phyloP scores from a whole-genome alignment of 2,329 filamentous ascomycete genomes.

The Pestalotiopsis sp. region DNA sequence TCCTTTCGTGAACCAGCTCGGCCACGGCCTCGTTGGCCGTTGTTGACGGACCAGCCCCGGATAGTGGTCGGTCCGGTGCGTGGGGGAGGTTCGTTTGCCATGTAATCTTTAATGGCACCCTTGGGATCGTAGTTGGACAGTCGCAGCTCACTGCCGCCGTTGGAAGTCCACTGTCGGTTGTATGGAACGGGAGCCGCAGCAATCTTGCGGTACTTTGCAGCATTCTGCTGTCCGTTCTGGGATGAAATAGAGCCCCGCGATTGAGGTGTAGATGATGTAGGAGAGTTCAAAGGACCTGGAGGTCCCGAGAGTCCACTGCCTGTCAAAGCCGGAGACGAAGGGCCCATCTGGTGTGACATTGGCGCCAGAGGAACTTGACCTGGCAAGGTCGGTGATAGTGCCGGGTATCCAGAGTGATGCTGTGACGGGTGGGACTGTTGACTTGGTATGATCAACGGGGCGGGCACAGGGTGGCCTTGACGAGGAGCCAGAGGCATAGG shows the following conservation, averaged over 20 bases:
- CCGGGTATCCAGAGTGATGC: constrained; percentile 22
- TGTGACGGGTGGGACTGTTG: constrained; percentile 22
- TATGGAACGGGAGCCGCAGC: constrained; percentile 60
- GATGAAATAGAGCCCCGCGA: constrained; percentile 6
- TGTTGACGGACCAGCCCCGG: constrained; percentile 58
- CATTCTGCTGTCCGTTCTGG: constrained; percentile 21
- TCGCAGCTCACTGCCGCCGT: constrained; percentile 53
- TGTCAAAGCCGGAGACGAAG: constrained; percentile 27
- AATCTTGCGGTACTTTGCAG: constrained; percentile 57
- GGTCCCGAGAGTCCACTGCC: constrained; percentile 16
- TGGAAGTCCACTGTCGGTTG: constrained; percentile 50
- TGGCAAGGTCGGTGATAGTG: constrained; percentile 28
- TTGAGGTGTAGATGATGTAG: neutral
- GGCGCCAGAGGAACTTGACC: constrained; percentile 27
- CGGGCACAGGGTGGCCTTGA: constrained; percentile 21
- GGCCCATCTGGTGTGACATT: constrained; percentile 28
- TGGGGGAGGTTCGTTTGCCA: constrained; percentile 57
- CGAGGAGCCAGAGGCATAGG: constrained; percentile 27
- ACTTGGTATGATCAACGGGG: constrained; percentile 22
- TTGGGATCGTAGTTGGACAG: constrained; percentile 59
- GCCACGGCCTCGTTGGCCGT: constrained; percentile 31
- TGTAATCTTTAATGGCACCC: constrained; percentile 61
- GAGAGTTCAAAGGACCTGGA: neutral
- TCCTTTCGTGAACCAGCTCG: constrained; percentile 29
- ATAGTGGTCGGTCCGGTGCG: constrained; percentile 59